Evolutionary conservation across 163 green algal species (phyloP), one percentile per base, ranked within the genome.

Genomic region (Trebouxiophyceae sp.): DNA sequence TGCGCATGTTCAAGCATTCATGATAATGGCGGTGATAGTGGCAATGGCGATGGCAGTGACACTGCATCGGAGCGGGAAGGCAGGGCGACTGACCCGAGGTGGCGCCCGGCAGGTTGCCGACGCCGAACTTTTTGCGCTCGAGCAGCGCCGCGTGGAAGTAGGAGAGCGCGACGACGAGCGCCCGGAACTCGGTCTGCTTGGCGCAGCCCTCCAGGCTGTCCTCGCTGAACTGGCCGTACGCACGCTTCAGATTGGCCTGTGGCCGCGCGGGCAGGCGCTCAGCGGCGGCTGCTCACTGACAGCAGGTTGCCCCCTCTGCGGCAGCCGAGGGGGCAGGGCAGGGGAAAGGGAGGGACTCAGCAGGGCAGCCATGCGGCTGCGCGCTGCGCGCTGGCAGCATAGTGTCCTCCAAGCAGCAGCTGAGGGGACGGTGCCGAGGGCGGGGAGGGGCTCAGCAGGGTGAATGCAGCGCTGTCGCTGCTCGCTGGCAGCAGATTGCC

Each of bases 111-210:
- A 94, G 66, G 74, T 95, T 97, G 70, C 89, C 88, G 12, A 95
- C 88, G 27, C 91, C 91, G 77, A 96, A 97, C 83, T 95, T 95
- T 75, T 97, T 97, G 33, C 91, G 77, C 76, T 96, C 89, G 32
- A 96, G 76, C 65, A 97, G 67, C 1, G 81, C 80, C 4, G 85
- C 84, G 70, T 97, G 91, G 85, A 93, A 97, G 78, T 91, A 95
- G 79, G 77, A 94, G 33, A 97, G 85, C 22, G 87, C 86, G 78
- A 96, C 95, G 22, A 93, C 66, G 65, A 97, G 92, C 54, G 78
- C 79, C 6, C 90, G 78, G 85, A 89, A 92, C 68, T 93, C 85
- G 29, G 75, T 77, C 70, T 91, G 85, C 66, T 90, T 92, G 54
- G 83, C 84, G 68, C 87, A 97, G 32, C 69, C 78, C 70, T 97